Evolutionary conservation across 345 rosid species (phyloP).

Genomic region (Leavenworthia alabamica): DNA sequence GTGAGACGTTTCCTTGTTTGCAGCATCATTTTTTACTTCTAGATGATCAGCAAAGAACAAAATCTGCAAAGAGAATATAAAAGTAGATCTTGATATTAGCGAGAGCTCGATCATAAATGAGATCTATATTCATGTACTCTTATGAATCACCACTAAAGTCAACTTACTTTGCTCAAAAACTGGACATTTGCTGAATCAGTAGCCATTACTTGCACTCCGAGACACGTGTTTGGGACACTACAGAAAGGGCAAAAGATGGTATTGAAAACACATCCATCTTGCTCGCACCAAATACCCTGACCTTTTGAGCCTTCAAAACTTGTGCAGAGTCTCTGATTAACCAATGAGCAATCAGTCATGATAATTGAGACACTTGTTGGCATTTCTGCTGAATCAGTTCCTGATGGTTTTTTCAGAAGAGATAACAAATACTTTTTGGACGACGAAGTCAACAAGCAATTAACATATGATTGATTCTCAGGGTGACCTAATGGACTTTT

Average conservation of each 20-base stretch:
- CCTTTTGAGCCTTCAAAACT: conserved; percentile 33
- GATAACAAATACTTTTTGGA: conserved; percentile 55
- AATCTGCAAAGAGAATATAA: conserved; percentile 39
- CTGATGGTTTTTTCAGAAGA: conserved; percentile 39
- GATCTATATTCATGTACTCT: not conserved
- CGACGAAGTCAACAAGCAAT: conserved; percentile 46
- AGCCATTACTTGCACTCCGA: conserved; percentile 79
- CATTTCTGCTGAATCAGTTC: conserved; percentile 26
- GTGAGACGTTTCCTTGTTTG: conserved; percentile 24
- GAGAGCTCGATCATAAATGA: not conserved
- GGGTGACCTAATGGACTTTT: conserved; percentile 55
- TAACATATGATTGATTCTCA: conserved; percentile 45
- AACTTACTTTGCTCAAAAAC: conserved; percentile 60
- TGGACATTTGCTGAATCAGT: conserved; percentile 70
- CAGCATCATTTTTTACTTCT: conserved; percentile 36
- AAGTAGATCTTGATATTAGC: not conserved
- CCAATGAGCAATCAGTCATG: conserved; percentile 47
- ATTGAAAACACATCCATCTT: conserved; percentile 89
- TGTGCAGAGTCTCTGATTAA: conserved; percentile 46
- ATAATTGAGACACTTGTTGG: conserved; percentile 46
- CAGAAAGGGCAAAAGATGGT: conserved; percentile 79
- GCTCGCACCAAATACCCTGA: conserved; percentile 63
- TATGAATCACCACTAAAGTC: not conserved
- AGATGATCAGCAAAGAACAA: conserved; percentile 48
- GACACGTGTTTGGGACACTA: conserved; percentile 44